Evolutionary conservation across 1,284 basidiomycete species (phyloP).

Genomic region (Pholiota adiposa): DNA sequence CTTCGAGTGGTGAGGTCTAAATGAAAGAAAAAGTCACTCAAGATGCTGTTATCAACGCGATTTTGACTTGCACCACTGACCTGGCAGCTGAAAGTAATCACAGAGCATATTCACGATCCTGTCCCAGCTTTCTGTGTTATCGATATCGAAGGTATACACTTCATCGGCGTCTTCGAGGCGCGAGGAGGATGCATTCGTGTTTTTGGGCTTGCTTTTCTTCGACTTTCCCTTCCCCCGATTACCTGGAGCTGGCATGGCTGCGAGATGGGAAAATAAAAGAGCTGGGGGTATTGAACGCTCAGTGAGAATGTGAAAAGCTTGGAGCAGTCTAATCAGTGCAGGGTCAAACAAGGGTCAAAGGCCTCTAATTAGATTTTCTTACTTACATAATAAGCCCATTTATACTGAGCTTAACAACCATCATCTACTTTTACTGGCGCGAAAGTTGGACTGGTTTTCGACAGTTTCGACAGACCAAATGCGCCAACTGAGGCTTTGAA

Average conservation of each 20-base stretch:
- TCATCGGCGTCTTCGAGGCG: conserved; percentile 14
- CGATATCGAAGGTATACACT: conserved; percentile 45
- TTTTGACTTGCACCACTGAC: conserved; percentile 28
- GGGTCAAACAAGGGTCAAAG: conserved; percentile 34
- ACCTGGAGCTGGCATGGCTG: neutral
- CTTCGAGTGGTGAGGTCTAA: conserved; percentile 57
- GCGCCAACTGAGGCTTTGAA: too few relatives aligned
- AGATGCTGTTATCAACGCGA: too few relatives aligned
- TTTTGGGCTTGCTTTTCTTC: neutral
- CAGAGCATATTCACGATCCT: conserved; percentile 52
- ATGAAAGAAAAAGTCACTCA: neutral
- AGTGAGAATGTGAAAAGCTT: neutral
- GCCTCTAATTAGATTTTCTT: neutral
- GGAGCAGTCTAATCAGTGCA: neutral
- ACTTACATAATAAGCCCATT: neutral
- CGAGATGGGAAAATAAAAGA: neutral
- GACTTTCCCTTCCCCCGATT: neutral
- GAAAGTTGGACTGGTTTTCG: too few relatives aligned
- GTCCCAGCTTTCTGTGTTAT: conserved; percentile 54
- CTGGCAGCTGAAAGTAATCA: conserved; percentile 53
- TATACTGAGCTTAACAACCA: too few relatives aligned
- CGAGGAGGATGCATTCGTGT: neutral
- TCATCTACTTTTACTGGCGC: too few relatives aligned
- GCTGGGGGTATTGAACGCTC: neutral
- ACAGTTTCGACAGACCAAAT: too few relatives aligned